Percentiles rank a stretch among this genome's conserved stretches.
Conservation (phyloP, 192 early-diverging fungal genomes). For the Coemansia sp. region DNA sequence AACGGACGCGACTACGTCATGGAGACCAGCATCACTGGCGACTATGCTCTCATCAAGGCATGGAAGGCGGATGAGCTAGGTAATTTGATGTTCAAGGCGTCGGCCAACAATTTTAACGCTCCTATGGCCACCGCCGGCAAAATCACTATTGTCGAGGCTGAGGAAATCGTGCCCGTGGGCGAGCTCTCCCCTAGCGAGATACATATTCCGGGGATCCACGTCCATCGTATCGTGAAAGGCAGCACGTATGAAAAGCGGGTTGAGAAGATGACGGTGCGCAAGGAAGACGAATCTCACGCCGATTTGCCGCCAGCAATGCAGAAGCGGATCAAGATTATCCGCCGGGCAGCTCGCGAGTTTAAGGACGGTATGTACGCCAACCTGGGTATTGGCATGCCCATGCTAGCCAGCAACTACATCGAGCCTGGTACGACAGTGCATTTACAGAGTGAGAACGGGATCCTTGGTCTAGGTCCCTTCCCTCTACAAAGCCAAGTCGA, state of each 20-base stretch:
- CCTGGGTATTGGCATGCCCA: slow-evolving; percentile 82
- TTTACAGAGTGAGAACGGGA: slow-evolving; percentile 80
- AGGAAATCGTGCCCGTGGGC: slow-evolving; percentile 76
- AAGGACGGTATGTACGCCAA: slow-evolving; percentile 75
- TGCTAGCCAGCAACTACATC: slow-evolving; percentile 75
- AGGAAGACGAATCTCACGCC: slow-evolving; percentile 10
- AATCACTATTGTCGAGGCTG: slow-evolving; percentile 79
- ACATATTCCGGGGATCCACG: slow-evolving; percentile 73
- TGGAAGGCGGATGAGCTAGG: slow-evolving; percentile 80
- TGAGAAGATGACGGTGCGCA: slow-evolving; percentile 62
- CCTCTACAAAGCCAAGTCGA: slow-evolving; percentile 70
- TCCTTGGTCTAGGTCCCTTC: slow-evolving; percentile 76
- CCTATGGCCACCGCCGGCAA: slow-evolving; percentile 74
- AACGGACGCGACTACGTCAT: slow-evolving; percentile 69
- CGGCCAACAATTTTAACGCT: slow-evolving; percentile 78
- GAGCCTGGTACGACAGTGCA: slow-evolving; percentile 68
- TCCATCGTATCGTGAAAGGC: slow-evolving; percentile 72
- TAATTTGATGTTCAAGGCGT: slow-evolving; percentile 70
- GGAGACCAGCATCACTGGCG: slow-evolving; percentile 77
- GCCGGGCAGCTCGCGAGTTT: slow-evolving; percentile 77
- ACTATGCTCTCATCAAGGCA: slow-evolving; percentile 79
- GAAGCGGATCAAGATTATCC: slow-evolving; percentile 69
- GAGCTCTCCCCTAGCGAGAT: slow-evolving; percentile 68
- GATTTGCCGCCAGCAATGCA: slow-evolving; percentile 51
- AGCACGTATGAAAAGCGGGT: slow-evolving; percentile 73